Evolutionary conservation across 2,329 filamentous ascomycete genomes (phyloP).

Genomic region (Trichophyton simii): DNA sequence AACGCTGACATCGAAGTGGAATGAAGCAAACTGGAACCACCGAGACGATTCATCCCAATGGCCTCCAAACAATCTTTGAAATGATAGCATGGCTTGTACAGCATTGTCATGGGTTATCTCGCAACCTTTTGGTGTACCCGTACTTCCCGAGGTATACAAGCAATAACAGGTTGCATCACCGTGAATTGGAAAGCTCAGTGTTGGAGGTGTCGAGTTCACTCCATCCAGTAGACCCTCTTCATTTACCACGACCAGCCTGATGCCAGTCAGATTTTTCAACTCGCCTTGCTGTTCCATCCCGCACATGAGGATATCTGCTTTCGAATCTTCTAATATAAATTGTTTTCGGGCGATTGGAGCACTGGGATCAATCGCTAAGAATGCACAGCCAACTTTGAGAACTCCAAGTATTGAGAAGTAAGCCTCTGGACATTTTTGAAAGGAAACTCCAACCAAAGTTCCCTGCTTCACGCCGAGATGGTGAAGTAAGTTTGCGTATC

Average conservation of each 20-base stretch:
- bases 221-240: conserved; percentile 24
- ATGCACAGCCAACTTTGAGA: conserved; percentile 68
- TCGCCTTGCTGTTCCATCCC: conserved; percentile 34
- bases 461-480: conserved; percentile 41
- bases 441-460: conserved; percentile 60
- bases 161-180: conserved; percentile 61
- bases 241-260: conserved; percentile 38
- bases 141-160: conserved; percentile 78
- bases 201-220: conserved; percentile 25
- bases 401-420: conserved; percentile 73
- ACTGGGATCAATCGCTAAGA: conserved; percentile 64
- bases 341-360: conserved; percentile 60
- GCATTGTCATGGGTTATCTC: conserved; percentile 80
- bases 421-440: conserved; percentile 73
- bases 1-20: conserved; percentile 89
- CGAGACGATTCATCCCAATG: conserved; percentile 63
- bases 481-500: conserved; percentile 54
- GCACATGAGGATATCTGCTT: conserved; percentile 50
- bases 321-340: conserved; percentile 66
- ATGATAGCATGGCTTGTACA: conserved; percentile 79
- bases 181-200: conserved; percentile 24
- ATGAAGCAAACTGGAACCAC: conserved; percentile 87
- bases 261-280: conserved; percentile 23
- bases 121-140: conserved; percentile 75
- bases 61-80: conserved; percentile 61